A percentile compares a stretch with the other conserved stretches of the same genome.
These are phyloP conservation scores for Colletotrichum cereale DNA, from an alignment of 2,329 filamentous ascomycete species.

Conservation along the genomic window DNA sequence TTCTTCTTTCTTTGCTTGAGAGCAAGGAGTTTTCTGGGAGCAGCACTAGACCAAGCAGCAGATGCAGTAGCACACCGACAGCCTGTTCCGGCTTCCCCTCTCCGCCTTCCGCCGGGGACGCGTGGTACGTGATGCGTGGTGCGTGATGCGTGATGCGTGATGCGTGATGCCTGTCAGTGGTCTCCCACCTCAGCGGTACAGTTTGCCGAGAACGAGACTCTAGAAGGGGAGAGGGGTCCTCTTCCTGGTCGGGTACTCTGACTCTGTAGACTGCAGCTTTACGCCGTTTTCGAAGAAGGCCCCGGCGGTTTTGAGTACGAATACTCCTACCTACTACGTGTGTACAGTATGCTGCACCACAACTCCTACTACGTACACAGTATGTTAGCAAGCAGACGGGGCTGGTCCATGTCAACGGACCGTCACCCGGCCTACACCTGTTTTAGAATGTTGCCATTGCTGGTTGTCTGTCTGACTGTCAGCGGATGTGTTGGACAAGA, in stretches of 20 bases:
- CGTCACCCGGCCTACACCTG: not conserved
- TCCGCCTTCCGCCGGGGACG: slow-evolving; percentile 14
- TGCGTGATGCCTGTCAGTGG: not conserved
- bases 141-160: not conserved
- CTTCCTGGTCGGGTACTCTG: slow-evolving; percentile 1
- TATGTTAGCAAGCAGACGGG: not conserved
- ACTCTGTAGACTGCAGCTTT: no score
- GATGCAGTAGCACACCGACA: not conserved
- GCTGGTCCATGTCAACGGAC: slow-evolving; percentile 16
- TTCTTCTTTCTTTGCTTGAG: not conserved
- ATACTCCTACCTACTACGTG: no score
- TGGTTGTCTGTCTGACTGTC: not conserved
- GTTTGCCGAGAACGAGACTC: slow-evolving; percentile 26
- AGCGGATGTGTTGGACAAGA: not conserved
- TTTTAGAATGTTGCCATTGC: not conserved
- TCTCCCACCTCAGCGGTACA: slow-evolving; percentile 31
- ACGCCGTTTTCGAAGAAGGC: no score
- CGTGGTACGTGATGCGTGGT: not conserved
- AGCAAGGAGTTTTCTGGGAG: not conserved
- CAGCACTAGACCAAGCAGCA: not conserved
- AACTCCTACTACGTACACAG: no score
- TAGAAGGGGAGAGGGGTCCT: not conserved
- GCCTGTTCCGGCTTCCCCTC: slow-evolving; percentile 22
- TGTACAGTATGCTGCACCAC: no score
- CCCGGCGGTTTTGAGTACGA: no score